phyloP scores from a whole-genome alignment of 108 stramenopile species.

The Nitzschia sp. region DNA sequence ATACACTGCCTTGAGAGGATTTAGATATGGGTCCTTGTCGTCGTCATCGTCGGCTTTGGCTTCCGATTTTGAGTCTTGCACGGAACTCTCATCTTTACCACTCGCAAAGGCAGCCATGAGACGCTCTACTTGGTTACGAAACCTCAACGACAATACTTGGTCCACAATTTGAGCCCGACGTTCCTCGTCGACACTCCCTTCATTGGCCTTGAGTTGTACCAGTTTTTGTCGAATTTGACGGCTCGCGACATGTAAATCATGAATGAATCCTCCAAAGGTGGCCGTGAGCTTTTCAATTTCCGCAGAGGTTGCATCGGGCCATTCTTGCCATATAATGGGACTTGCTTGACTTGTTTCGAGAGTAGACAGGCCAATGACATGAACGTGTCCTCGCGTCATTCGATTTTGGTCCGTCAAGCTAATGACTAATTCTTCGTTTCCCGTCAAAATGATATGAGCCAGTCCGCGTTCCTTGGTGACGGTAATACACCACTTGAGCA shows the following conservation, averaged over 20 bases:
- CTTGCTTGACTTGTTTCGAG: not conserved
- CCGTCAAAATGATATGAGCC: conserved; percentile 27
- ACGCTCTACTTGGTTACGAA: conserved; percentile 19
- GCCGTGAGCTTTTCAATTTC: conserved; percentile 11
- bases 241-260: conserved; percentile 14
- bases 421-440: conserved; percentile 24
- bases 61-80: not conserved
- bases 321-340: not conserved
- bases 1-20: conserved; percentile 23
- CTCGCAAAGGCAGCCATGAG: conserved; percentile 29
- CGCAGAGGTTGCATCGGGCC: conserved; percentile 10
- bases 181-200: not conserved
- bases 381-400: conserved; percentile 19
- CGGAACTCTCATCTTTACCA: conserved; percentile 3
- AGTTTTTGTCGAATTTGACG: conserved; percentile 16
- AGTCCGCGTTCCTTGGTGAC: conserved; percentile 24
- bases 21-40: conserved; percentile 28
- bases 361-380: conserved; percentile 16
- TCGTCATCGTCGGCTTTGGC: conserved; percentile 4
- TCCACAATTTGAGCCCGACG: conserved; percentile 12
- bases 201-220: not conserved
- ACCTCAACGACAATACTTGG: conserved; percentile 12
- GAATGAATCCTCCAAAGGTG: conserved; percentile 27
- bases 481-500: conserved; percentile 24
- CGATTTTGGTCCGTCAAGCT: conserved; percentile 28